Evolutionary conservation across 768 basidiomycete genomes (phyloP), one percentile per base, ranked within the genome.

Genomic region (Serendipita sp.): DNA sequence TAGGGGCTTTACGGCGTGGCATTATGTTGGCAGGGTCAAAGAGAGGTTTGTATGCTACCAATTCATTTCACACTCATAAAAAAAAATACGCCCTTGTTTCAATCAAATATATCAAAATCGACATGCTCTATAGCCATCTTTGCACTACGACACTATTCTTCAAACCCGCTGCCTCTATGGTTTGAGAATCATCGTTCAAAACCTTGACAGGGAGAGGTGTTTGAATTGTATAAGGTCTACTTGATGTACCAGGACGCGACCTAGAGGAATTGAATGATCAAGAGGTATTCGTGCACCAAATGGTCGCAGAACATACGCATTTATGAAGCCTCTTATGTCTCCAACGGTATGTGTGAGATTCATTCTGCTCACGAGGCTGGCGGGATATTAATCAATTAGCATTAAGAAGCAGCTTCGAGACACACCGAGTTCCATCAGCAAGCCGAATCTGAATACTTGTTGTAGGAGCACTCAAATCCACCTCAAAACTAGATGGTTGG

Each of bases 361-460:
- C 86, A 96, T 89, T 63, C 89, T 79, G 48, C 83, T 84, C 2
- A 89, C 85, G 72, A 94, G 81, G 70, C 91, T 90, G 66, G 1
- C 30, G 13, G 30, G 34, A 45, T n/a, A 30, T 32, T 60, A 16
- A 60, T 28, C 35, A 32, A 41, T 41, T 41, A 7, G 38, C 7
- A 13, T 1, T 13, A 13, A 41, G 38, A 41, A 7, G 13, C 38
- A 41, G 13, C 24, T 28, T 16, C 16, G 34, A 65, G 32, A n/a
- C 74, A 56, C 64, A 88, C 89, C 90, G 82, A 16, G 91, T 89
- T 7, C 95, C 95, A 74, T 95, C 93, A 8, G 89, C 90, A 64
- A 98, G 71, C 64, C 96, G 79, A 65, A 98, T 81, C 76, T 97
- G 96, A 10, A 98, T 78, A 73, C 84, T 90, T 46, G 94, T 96